Evolutionary conservation across 768 basidiomycete species (phyloP).

Genomic region (Strobilomyces echinocephalus): DNA sequence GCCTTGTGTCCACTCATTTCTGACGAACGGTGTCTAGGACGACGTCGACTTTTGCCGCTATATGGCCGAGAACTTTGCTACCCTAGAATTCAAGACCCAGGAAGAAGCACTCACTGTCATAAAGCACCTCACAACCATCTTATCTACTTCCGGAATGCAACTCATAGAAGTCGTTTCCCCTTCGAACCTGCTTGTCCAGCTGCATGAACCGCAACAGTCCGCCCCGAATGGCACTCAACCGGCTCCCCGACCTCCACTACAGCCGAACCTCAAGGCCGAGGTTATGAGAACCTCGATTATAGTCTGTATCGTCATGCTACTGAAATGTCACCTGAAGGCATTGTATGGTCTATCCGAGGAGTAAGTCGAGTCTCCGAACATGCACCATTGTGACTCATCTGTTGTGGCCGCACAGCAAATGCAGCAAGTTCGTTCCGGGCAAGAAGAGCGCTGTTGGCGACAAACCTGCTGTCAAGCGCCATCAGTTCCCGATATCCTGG

Average conservation of each 20-base stretch:
- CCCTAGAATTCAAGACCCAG: slow-evolving; percentile 91
- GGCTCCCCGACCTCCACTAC: neutral
- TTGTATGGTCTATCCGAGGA: slow-evolving; percentile 88
- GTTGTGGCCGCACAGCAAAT: slow-evolving; percentile 60
- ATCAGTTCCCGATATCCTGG: slow-evolving; percentile 65
- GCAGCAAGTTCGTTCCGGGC: slow-evolving; percentile 75
- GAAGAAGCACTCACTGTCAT: slow-evolving; percentile 90
- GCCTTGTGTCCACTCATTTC: neutral
- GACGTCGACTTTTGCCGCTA: slow-evolving; percentile 86
- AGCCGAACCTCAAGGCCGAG: slow-evolving; percentile 14
- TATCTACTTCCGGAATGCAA: slow-evolving; percentile 79
- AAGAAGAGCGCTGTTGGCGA: slow-evolving; percentile 93
- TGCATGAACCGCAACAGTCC: slow-evolving; percentile 36
- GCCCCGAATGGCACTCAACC: neutral
- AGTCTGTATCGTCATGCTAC: slow-evolving; percentile 78
- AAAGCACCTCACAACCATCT: slow-evolving; percentile 66
- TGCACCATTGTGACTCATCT: neutral
- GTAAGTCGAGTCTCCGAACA: slow-evolving; percentile 42
- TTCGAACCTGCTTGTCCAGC: slow-evolving; percentile 59
- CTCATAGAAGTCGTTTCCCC: slow-evolving; percentile 73
- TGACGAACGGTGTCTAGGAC: slow-evolving; percentile 40
- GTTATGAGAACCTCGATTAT: slow-evolving; percentile 68
- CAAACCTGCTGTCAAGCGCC: slow-evolving; percentile 62
- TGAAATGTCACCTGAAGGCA: slow-evolving; percentile 80
- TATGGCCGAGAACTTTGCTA: slow-evolving; percentile 90